phyloP scores from a whole-genome alignment of 1,284 basidiomycete species.

The Vanrija sp. region DNA sequence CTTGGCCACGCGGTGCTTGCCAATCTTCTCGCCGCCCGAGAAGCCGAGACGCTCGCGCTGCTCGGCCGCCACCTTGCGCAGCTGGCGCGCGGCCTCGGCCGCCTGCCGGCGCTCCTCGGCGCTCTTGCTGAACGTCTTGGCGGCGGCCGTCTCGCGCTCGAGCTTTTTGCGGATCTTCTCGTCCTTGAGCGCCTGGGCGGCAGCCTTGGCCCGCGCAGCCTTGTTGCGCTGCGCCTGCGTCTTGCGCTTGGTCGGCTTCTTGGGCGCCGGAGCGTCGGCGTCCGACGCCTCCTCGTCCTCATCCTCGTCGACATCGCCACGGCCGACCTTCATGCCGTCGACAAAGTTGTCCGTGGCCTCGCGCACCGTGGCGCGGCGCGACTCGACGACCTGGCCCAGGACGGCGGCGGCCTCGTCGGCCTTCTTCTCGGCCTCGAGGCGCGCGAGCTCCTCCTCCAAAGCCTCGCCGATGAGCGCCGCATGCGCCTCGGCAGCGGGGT shows the following conservation, averaged over 20 bases:
- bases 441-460: slow-evolving; percentile 62
- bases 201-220: slow-evolving; percentile 25
- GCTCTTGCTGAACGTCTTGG: slow-evolving; percentile 27
- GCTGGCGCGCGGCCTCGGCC: slow-evolving; percentile 25
- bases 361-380: slow-evolving; percentile 45
- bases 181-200: slow-evolving; percentile 20
- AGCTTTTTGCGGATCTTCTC: slow-evolving; percentile 24
- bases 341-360: slow-evolving; percentile 19
- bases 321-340: slow-evolving; percentile 63
- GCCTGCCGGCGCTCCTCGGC: slow-evolving; percentile 24
- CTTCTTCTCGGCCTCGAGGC: slow-evolving; percentile 57
- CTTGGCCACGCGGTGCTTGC: slow-evolving; percentile 71
- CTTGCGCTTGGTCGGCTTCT: slow-evolving; percentile 60
- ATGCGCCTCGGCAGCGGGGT: slow-evolving; percentile 75
- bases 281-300: slow-evolving; percentile 28
- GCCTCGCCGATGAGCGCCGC: slow-evolving; percentile 69
- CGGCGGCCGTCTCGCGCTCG: slow-evolving; percentile 25
- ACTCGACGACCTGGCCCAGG: slow-evolving; percentile 56
- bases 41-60: slow-evolving; percentile 57
- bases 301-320: slow-evolving; percentile 39
- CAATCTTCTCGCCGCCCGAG: slow-evolving; percentile 60
- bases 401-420: slow-evolving; percentile 53
- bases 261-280: slow-evolving; percentile 23
- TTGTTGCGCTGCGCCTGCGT: slow-evolving; percentile 53
- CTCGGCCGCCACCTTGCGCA: slow-evolving; percentile 53